Percentiles rank a stretch among this genome's conserved stretches.
phyloP scores from a whole-genome alignment of 176 grass and related monocot genomes.

The Alloteropsis semialata region DNA sequence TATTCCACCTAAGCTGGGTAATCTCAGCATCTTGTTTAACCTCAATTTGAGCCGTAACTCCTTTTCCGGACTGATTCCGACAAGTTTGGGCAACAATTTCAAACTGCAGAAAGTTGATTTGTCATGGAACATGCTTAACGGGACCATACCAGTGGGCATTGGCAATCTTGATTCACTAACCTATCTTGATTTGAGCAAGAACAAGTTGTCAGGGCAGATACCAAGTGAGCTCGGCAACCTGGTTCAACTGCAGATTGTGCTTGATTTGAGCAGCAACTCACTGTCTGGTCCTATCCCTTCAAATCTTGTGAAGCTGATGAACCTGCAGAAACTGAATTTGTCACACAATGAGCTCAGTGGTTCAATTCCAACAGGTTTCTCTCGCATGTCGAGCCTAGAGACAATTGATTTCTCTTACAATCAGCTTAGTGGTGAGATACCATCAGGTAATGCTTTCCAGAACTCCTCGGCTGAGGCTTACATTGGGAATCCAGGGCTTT shows the following conservation, averaged over 20 bases:
- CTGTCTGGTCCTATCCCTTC: conserved; percentile 59
- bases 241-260: conserved; percentile 49
- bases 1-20: conserved; percentile 54
- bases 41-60: conserved; percentile 76
- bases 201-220: conserved; percentile 65
- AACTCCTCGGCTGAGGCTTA: conserved; percentile 46
- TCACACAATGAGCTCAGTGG: conserved; percentile 71
- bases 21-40: conserved; percentile 46
- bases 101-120: conserved; percentile 55
- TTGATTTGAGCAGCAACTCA: conserved; percentile 92
- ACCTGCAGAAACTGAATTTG: conserved; percentile 65
- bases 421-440: conserved; percentile 60
- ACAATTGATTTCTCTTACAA: conserved; percentile 92
- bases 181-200: conserved; percentile 76
- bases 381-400: conserved; percentile 64
- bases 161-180: conserved; percentile 27
- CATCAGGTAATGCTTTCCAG: conserved; percentile 50
- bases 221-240: conserved; percentile 72
- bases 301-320: conserved; percentile 50
- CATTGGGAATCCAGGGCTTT: conserved; percentile 62
- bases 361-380: conserved; percentile 57
- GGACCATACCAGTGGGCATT: conserved; percentile 39
- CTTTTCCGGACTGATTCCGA: conserved; percentile 49
- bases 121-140: conserved; percentile 54
- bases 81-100: conserved; percentile 25